These are phyloP conservation scores for Calonectria crousiana DNA, from an alignment of 2,329 filamentous ascomycete species.

Conservation along the genomic window DNA sequence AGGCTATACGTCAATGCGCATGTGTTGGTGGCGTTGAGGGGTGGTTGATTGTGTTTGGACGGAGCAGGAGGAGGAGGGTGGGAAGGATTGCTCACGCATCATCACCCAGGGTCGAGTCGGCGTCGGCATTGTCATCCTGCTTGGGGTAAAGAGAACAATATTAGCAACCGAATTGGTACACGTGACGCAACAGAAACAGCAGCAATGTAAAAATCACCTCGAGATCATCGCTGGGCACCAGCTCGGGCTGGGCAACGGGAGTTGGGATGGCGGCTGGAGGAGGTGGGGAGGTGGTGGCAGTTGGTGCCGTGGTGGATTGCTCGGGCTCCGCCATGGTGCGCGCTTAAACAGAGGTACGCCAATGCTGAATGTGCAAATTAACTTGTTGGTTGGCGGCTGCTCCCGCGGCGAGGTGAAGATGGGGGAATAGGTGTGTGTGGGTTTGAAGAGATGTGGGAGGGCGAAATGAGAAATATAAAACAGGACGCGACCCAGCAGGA, in stretches of 20 bases:
- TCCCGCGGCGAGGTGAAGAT: neutral
- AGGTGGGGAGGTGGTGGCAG: neutral
- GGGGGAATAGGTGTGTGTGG: neutral
- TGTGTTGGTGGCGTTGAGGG: neutral
- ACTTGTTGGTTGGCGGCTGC: neutral
- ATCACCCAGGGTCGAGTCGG: slow-evolving; percentile 38
- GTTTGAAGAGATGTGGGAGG: neutral
- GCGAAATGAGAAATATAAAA: slow-evolving; percentile 1
- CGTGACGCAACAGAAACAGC: neutral
- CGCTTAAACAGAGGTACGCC: neutral
- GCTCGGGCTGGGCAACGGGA: slow-evolving; percentile 33
- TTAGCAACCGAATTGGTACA: slow-evolving; percentile 7
- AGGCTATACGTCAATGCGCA: neutral
- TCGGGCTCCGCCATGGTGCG: neutral
- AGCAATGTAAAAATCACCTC: slow-evolving; percentile 20
- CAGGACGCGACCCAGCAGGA: neutral
- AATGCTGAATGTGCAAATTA: neutral
- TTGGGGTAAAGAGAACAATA: neutral
- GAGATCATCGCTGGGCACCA: slow-evolving; percentile 36
- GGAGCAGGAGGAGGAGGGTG: neutral
- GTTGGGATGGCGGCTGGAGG: slow-evolving; percentile 15
- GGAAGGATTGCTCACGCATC: slow-evolving; percentile 33
- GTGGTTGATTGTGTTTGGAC: neutral
- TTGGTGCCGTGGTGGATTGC: slow-evolving; percentile 2
- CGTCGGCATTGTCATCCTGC: slow-evolving; percentile 31